Percentiles rank a stretch among this genome's conserved stretches.
These are phyloP conservation scores for Xeromyces bisporus DNA, from an alignment of 495 filamentous ascomycete species.

Conservation along the genomic window DNA sequence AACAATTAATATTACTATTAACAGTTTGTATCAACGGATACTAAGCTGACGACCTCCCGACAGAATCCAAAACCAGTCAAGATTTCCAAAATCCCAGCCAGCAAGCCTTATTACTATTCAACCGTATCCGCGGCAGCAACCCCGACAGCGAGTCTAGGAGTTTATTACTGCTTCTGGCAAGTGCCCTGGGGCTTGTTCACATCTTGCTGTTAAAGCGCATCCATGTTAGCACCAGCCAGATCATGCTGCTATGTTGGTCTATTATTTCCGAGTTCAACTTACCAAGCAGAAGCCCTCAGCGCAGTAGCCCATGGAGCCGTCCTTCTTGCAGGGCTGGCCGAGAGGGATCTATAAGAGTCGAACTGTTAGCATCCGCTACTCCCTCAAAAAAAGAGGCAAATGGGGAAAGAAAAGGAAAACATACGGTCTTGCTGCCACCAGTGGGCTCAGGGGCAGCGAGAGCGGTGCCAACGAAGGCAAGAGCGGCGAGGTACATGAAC, in stretches of 20 bases:
- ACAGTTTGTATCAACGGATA: no score
- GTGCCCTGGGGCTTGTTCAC: not conserved
- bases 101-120: no score
- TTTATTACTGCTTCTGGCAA: not conserved
- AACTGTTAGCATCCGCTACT: not conserved
- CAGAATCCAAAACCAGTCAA: no score
- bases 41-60: no score
- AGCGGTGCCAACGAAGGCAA: conserved; percentile 1
- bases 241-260: no score
- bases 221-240: no score
- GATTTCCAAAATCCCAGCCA: no score
- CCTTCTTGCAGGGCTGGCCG: conserved; percentile 1
- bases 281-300: conserved; percentile 3
- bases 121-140: no score
- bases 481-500: conserved; percentile 1
- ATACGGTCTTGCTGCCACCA: not conserved
- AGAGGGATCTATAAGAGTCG: conserved; percentile 1
- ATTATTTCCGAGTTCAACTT: not conserved
- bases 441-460: not conserved
- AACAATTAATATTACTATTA: no score
- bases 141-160: no score
- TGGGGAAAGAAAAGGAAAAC: not conserved
- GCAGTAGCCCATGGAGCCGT: conserved; percentile 2
- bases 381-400: not conserved
- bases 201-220: no score